Conservation (phyloP, 2,329 filamentous ascomycete species). For the Ophiocordyceps camponoti-floridani region DNA sequence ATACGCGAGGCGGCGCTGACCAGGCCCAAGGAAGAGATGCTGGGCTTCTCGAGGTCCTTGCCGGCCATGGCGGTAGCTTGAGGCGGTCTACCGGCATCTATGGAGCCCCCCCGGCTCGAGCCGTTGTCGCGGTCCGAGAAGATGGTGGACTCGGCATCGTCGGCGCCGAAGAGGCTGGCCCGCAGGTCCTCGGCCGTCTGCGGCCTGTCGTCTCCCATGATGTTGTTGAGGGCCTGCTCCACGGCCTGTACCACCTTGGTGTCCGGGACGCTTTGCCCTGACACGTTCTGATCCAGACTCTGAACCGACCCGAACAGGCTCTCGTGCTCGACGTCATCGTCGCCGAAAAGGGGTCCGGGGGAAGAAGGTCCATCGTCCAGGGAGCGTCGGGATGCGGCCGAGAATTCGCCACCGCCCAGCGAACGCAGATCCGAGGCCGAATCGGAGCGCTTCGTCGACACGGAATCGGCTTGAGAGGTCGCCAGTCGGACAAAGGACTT, state of each 20-base stretch:
- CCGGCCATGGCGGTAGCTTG: conserved; percentile 7
- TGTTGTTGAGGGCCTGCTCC: conserved; percentile 80
- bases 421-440: conserved; percentile 30
- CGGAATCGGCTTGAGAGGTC: conserved; percentile 14
- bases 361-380: conserved; percentile 39
- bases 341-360: conserved; percentile 45
- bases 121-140: conserved; percentile 37
- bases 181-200: conserved; percentile 46
- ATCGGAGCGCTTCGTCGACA: conserved; percentile 19
- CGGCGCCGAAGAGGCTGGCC: conserved; percentile 41
- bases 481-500: conserved; percentile 21
- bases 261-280: conserved; percentile 43
- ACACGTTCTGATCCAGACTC: conserved; percentile 54
- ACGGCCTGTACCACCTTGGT: conserved; percentile 77
- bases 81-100: conserved; percentile 27
- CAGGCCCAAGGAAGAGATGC: conserved; percentile 76
- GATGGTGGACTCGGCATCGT: conserved; percentile 25
- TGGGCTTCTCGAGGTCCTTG: conserved; percentile 52
- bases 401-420: conserved; percentile 20
- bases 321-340: conserved; percentile 62
- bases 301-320: conserved; percentile 52
- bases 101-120: conserved; percentile 38
- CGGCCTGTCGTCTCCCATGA: conserved; percentile 62
- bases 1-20: conserved; percentile 76
- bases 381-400: conserved; percentile 39